These are phyloP conservation scores for Phaeoacremonium minimum DNA, from an alignment of 2,329 filamentous ascomycete species.

Conservation along the genomic window DNA sequence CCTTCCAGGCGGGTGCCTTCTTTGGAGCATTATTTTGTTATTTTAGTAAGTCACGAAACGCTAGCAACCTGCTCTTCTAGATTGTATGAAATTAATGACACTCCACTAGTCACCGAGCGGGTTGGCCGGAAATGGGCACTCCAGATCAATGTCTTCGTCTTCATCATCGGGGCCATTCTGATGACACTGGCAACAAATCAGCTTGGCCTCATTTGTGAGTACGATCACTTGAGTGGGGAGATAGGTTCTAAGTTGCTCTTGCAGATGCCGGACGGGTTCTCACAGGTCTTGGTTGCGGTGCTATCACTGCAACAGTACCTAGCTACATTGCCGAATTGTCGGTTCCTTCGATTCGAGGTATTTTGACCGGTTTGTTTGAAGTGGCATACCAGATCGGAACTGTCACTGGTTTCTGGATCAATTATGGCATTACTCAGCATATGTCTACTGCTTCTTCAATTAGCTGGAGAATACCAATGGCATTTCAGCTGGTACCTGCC, in stretches of 20 bases:
- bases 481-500: slow-evolving; percentile 39
- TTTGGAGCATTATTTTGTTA: slow-evolving; percentile 47
- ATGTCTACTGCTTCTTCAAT: slow-evolving; percentile 24
- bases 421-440: slow-evolving; percentile 36
- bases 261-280: slow-evolving; percentile 56
- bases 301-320: slow-evolving; percentile 54
- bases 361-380: slow-evolving; percentile 49
- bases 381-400: slow-evolving; percentile 50
- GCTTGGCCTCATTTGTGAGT: slow-evolving; percentile 37
- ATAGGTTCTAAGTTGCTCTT: no score
- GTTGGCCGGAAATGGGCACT: slow-evolving; percentile 47
- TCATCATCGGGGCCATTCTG: slow-evolving; percentile 37
- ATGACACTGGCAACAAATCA: slow-evolving; percentile 35
- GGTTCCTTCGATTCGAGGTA: slow-evolving; percentile 52
- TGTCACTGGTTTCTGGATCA: slow-evolving; percentile 48
- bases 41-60: slow-evolving; percentile 18
- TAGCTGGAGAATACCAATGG: slow-evolving; percentile 45
- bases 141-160: slow-evolving; percentile 36
- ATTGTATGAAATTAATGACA: no score
- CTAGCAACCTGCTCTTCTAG: no score
- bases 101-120: slow-evolving; percentile 40
- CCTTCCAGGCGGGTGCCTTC: slow-evolving; percentile 46
- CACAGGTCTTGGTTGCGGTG: slow-evolving; percentile 52
- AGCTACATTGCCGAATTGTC: slow-evolving; percentile 62
- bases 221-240: no score